Evolutionary conservation across 148 eudicot genomes (phyloP).

Genomic region (Rheum nobile): DNA sequence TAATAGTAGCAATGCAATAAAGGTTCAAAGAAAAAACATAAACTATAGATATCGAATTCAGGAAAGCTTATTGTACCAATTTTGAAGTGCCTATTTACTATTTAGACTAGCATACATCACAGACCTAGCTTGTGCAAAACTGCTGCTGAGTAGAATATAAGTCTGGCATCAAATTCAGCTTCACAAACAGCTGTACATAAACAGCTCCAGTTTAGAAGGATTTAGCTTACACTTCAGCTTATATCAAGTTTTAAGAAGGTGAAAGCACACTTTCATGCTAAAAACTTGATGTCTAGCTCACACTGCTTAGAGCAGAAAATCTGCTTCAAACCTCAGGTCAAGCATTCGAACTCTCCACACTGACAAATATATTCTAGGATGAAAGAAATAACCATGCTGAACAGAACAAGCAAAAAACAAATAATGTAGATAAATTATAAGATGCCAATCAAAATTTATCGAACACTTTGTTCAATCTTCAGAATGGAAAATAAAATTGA

Average conservation of each 20-base stretch:
- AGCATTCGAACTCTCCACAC: background rate
- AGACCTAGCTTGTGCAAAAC: background rate
- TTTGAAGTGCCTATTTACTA: background rate
- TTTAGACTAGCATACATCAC: background rate
- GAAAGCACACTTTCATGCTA: background rate
- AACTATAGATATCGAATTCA: background rate
- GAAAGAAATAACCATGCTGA: background rate
- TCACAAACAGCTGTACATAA: background rate
- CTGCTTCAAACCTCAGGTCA: background rate
- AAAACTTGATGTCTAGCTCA: background rate
- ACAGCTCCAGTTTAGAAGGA: background rate
- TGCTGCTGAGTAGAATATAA: background rate
- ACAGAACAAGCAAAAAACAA: background rate
- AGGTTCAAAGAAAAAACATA: background rate
- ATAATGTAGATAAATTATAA: background rate
- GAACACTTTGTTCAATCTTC: background rate
- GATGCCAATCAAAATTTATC: background rate
- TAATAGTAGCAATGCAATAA: background rate
- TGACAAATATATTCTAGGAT: background rate
- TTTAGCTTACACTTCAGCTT: background rate
- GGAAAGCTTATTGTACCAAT: background rate
- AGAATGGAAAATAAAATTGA: background rate
- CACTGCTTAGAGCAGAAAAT: background rate
- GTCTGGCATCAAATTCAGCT: background rate
- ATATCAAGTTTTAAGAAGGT: background rate